These are phyloP conservation scores for Plasmodium sp. DNA, from an alignment of 169 alveolate species.

Conservation along the genomic window DNA sequence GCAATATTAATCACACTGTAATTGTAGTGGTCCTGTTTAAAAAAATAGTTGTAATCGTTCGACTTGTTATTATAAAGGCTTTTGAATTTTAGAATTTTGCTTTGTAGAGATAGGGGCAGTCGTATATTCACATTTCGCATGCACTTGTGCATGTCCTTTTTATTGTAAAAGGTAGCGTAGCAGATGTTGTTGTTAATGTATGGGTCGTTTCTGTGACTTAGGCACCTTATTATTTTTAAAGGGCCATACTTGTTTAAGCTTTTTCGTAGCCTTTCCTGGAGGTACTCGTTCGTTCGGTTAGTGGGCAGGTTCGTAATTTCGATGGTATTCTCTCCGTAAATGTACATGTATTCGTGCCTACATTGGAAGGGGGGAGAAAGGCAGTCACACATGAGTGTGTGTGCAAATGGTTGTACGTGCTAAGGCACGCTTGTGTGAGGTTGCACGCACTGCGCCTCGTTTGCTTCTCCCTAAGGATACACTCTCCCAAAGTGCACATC, in stretches of 20 bases:
- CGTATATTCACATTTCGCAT: constrained; percentile 81
- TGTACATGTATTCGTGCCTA: constrained; percentile 79
- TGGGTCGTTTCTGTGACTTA: constrained; percentile 90
- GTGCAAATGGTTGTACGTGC: background rate
- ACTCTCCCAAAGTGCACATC: background rate
- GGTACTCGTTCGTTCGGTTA: constrained; percentile 91
- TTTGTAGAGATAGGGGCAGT: constrained; percentile 84
- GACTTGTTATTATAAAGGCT: constrained; percentile 84
- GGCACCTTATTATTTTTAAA: constrained; percentile 83
- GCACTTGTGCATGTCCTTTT: constrained; percentile 74
- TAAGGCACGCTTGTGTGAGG: background rate
- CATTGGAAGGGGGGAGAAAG: background rate
- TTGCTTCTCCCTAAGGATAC: background rate
- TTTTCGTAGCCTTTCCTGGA: constrained; percentile 90
- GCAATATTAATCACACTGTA: constrained; percentile 77
- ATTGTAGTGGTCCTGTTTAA: constrained; percentile 82
- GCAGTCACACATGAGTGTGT: background rate
- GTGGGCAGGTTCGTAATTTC: constrained; percentile 85
- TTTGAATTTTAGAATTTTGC: constrained; percentile 82
- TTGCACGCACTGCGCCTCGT: background rate
- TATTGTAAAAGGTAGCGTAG: constrained; percentile 84
- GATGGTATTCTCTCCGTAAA: constrained; percentile 86
- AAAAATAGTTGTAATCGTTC: constrained; percentile 82
- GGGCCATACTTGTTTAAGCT: constrained; percentile 89
- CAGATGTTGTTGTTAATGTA: constrained; percentile 89